Base-by-base conservation (phyloP, 192 early-diverging fungal species). In the Backusella psychrophila region DNA sequence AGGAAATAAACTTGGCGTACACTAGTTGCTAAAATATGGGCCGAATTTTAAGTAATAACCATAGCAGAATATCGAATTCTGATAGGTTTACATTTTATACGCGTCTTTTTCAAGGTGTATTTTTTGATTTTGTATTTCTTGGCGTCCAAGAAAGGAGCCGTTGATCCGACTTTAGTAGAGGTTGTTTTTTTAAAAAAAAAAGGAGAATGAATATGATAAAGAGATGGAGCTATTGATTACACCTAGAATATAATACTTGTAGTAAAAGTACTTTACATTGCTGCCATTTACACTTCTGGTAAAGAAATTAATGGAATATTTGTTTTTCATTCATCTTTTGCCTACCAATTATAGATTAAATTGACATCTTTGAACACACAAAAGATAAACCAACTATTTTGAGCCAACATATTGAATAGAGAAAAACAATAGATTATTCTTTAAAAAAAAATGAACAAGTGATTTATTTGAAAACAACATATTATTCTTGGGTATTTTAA, bases 401-500 rank as follows among this genome's bases (percentile, higher is more conserved):
- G 17, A 49, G 46, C 6, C 46, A 49, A 49, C n/a, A 8, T 6
- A 39, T 39, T 33, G 33, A 33, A 33, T 33, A 33, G 42, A 44
- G 14, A 49, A 6, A 17, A 19, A 49, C 12, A 44, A 44, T 44
- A 44, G 42, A 44, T 17, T 44, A 15, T 14, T 44, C 9, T 41
- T 6, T 9, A 41, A 33, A 33, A 39, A 39, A 39, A 39, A 3
- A 15, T 17, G 42, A 44, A 44, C 3, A 44, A 44, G 42, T 49
- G 7, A n/a, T 49, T 49, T 49, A 49, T 49, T 49, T 49, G 19
- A 49, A 49, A 49, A 21, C n/a, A n/a, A 49, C 46, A n/a, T 17
- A 44, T 49, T 49, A 49, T 59, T 11, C 21, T 59, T 59, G 53
- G 53, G 53, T 59, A 59, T 59, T 59, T 59, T 59, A 59, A 59